Conservation (phyloP, 441 rosid genomes). For the Gossypium trilobum region DNA sequence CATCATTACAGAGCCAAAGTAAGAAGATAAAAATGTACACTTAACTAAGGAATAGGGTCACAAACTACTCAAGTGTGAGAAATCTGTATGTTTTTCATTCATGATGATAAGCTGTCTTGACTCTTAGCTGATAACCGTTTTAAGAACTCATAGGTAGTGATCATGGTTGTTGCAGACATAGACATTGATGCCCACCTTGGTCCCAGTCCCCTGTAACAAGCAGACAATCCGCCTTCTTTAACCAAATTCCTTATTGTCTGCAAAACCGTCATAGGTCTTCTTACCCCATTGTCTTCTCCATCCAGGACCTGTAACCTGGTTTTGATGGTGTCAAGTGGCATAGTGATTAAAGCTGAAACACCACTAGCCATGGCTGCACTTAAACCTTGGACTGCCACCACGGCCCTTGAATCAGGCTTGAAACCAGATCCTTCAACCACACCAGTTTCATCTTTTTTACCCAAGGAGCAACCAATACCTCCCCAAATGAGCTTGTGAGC, state of each 20-base stretch:
- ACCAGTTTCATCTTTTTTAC: conserved; percentile 28
- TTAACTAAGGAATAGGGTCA: neutral
- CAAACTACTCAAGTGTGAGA: neutral
- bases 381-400: conserved; percentile 64
- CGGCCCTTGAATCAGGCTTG: conserved; percentile 51
- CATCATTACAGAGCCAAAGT: neutral
- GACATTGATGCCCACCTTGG: conserved; percentile 74
- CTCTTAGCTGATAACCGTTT: conserved; percentile 47
- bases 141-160: conserved; percentile 56
- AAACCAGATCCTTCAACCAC: conserved; percentile 10
- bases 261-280: conserved; percentile 37
- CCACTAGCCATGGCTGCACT: conserved; percentile 89
- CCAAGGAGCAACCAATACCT: conserved; percentile 29
- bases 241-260: conserved; percentile 41
- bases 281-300: conserved; percentile 52
- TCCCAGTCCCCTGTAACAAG: conserved; percentile 62
- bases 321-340: conserved; percentile 85
- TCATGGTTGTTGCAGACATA: conserved; percentile 58
- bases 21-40: conserved; percentile 13
- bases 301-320: conserved; percentile 74
- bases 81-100: neutral
- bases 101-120: conserved; percentile 22
- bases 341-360: conserved; percentile 67
- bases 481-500: conserved; percentile 46
- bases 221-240: conserved; percentile 50